Base-by-base conservation (phyloP, 1,284 basidiomycete genomes). In the Sporisorium iseilematis-ciliati region DNA sequence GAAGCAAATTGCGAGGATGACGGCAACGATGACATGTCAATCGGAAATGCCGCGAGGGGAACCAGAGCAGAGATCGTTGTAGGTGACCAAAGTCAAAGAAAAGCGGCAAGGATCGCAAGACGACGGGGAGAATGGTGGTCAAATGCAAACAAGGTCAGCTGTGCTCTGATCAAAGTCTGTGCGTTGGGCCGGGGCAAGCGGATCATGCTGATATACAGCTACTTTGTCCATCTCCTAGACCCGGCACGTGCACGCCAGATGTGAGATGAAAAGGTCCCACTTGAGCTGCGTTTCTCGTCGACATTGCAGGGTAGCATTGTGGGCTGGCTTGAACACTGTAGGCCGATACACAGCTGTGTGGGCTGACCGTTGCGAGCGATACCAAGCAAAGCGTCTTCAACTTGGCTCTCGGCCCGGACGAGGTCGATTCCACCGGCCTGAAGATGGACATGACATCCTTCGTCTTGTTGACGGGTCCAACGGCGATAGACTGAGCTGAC, bases 241-340 rank as follows among this genome's bases (percentile, higher is more conserved):
- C 16, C 46, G 46, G 26, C 18, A 48, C 25, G 26, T 48, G 46
- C 46, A 26, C 26, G 18, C 26, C 46, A 48, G 46, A 48, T 48
- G 18, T 18, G 26, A 48, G 46, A 48, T 48, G 46, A 48, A 29
- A 26, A 25, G 46, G 26, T 29, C 46, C 46, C 46, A 29, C 46
- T 26, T 10, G 46, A 18, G 18, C 46, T 29, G 46, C 35, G 35
- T 14, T 38, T 16, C 35, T 38, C 3, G 35, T 38, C 35, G 35
- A 38, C 46, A 29, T 29, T 29, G 46, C 46, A 29, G 29, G 46
- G 12, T 48, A 2, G 26, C 26, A 48, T 29, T 18, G 46, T 46
- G 45, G 45, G 25, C 7, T 29, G 46, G 18, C 14, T 48, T 0
- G 16, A 8, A 10, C 1, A n/a, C n/a, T n/a, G n/a, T n/a, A 8